phyloP scores from a whole-genome alignment of 2,329 filamentous ascomycete genomes.

The Apiospora pterosperma region DNA sequence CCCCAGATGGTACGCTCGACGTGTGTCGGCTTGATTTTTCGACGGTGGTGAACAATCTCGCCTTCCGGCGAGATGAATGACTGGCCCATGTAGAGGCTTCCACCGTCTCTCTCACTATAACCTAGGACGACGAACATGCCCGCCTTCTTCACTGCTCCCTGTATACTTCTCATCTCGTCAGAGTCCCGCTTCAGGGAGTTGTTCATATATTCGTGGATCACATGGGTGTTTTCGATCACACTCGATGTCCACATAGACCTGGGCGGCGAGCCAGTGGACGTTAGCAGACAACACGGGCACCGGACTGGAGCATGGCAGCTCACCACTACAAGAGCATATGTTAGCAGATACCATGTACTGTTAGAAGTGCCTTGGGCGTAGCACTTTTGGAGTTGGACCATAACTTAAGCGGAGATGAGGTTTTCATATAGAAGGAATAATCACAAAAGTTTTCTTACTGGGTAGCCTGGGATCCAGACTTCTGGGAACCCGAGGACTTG shows the following conservation, averaged over 20 bases:
- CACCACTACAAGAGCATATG: slow-evolving; percentile 1
- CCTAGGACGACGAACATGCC: slow-evolving; percentile 45
- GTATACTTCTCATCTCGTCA: slow-evolving; percentile 40
- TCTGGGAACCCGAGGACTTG: slow-evolving; percentile 52
- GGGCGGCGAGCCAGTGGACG: slow-evolving; percentile 18
- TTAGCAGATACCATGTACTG: not conserved
- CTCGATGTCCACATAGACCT: slow-evolving; percentile 36
- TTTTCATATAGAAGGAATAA: not conserved
- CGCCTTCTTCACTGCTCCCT: slow-evolving; percentile 36
- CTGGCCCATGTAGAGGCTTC: slow-evolving; percentile 34
- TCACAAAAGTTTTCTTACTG: not conserved
- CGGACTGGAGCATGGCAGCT: not conserved
- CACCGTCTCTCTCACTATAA: slow-evolving; percentile 44
- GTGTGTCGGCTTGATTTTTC: slow-evolving; percentile 50
- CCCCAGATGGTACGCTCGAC: slow-evolving; percentile 48
- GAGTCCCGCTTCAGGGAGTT: slow-evolving; percentile 34
- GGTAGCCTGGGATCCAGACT: slow-evolving; percentile 30
- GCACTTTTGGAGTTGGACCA: not conserved
- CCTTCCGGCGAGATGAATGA: slow-evolving; percentile 49
- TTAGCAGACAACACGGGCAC: slow-evolving; percentile 12
- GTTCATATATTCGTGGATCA: slow-evolving; percentile 31
- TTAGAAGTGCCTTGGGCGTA: not conserved
- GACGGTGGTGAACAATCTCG: slow-evolving; percentile 41
- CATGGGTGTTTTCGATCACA: slow-evolving; percentile 37
- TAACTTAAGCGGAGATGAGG: too few relatives aligned